phyloP scores from a whole-genome alignment of 2,329 filamentous ascomycete genomes.

The Aureobasidium lini region DNA sequence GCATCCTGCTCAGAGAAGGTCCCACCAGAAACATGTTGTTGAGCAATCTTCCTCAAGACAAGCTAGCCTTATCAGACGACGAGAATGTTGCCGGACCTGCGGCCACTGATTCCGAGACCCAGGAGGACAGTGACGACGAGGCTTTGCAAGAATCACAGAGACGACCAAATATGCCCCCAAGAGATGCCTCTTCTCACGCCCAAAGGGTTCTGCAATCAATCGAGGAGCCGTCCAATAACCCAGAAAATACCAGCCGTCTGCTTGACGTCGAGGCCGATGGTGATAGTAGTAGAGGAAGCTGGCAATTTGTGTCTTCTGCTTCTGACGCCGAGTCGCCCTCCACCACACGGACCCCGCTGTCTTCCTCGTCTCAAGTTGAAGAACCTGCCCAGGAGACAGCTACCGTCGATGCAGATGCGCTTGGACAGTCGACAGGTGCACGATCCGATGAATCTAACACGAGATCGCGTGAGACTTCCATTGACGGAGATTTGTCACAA shows the following conservation, averaged over 20 bases:
- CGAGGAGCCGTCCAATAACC: not conserved
- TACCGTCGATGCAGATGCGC: not conserved
- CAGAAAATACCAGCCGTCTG: not conserved
- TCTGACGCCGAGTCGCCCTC: not conserved
- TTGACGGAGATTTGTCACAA: not conserved
- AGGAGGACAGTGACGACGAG: not conserved
- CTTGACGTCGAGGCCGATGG: not conserved
- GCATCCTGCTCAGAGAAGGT: not conserved
- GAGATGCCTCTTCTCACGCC: constrained; percentile 6
- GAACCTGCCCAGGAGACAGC: not conserved
- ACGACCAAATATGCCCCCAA: constrained; percentile 5
- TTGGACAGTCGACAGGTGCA: not conserved
- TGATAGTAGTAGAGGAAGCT: not conserved
- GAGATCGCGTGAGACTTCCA: no score
- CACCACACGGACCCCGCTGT: not conserved
- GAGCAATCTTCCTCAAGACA: not conserved
- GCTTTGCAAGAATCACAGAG: not conserved
- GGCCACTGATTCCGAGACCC: not conserved
- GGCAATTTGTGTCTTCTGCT: not conserved
- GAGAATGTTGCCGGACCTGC: not conserved
- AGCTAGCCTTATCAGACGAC: not conserved
- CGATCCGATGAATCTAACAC: no score
- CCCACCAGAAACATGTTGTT: constrained; percentile 2
- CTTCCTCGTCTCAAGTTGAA: not conserved
- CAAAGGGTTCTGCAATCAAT: constrained; percentile 5